Evolutionary conservation across 768 basidiomycete species (phyloP), one percentile per base, ranked within the genome.

Genomic region (Serendipita vermifera): DNA sequence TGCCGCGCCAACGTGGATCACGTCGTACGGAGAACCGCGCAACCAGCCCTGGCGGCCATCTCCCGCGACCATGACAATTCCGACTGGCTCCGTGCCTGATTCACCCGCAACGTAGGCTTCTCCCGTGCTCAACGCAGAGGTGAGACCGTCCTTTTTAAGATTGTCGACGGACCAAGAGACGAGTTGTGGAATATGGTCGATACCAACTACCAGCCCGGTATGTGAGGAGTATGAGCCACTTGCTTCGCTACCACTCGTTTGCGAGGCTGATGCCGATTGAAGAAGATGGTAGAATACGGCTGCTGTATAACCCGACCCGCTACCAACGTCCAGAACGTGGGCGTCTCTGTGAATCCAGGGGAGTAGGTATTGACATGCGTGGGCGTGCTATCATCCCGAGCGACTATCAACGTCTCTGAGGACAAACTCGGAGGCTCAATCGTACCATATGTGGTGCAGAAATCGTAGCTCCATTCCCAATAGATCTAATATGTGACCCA

Each of bases 1-100:
- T 0, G 94, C 93, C 0, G 94, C 94, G 3, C 94, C 94, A 33
- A 97, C 93, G 62, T 98, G 93, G 51, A 97, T 96, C 0, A 80
- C 83, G 59, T 89, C 78, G 64, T 82, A 90, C 0, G 85, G 85
- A 6, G 65, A 70, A 29, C 46, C 46, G 9, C n/a, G 24, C n/a
- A n/a, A 5, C 46, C 46, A 51, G 26, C 46, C 93, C 67, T 78
- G 64, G 57, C 93, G 72, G 2, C 93, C 93, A 67, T 97, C 93
- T 0, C 88, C 89, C 0, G 68, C 69, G 1, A 90, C 63, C 57
- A 94, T 72, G 39, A 76, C 69, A 36, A 97, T 81, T n/a, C n/a
- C n/a, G n/a, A n/a, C n/a, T n/a, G n/a, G n/a, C n/a, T n/a, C n/a
- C n/a, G n/a, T n/a, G n/a, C n/a, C n/a, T n/a, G n/a, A n/a, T n/a